phyloP scores from a whole-genome alignment of 2,329 filamentous ascomycete species.

The Claviceps fusiformis region DNA sequence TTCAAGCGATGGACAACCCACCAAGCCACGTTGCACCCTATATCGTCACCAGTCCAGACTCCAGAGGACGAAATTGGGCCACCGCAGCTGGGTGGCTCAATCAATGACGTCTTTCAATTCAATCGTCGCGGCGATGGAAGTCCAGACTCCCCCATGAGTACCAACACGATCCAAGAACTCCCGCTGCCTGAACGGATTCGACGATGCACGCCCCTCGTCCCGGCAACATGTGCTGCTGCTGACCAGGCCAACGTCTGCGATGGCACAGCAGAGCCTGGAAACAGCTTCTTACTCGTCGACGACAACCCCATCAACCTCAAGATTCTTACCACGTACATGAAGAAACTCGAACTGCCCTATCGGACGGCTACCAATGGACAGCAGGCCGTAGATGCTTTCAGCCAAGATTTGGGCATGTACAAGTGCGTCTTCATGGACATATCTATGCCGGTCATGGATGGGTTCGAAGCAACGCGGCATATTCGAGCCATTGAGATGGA shows the following conservation, averaged over 20 bases:
- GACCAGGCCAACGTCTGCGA: background rate
- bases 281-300: conserved; percentile 17
- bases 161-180: background rate
- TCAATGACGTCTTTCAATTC: background rate
- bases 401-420: conserved; percentile 7
- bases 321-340: conserved; percentile 17
- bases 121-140: background rate
- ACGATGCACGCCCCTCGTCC: background rate
- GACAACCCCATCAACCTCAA: conserved; percentile 24
- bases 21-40: conserved; percentile 1
- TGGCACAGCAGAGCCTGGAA: background rate
- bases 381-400: conserved; percentile 15
- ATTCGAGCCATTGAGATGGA: conserved; percentile 21
- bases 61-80: conserved; percentile 1
- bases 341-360: conserved; percentile 12
- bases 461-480: conserved; percentile 29
- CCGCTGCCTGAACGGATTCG: conserved; percentile 2
- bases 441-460: conserved; percentile 41
- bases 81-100: background rate
- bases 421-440: conserved; percentile 28
- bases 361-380: conserved; percentile 15
- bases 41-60: background rate
- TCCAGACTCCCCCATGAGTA: background rate
- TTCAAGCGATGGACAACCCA: conserved; percentile 4
- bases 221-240: background rate